phyloP scores from a whole-genome alignment of 495 filamentous ascomycete species.

The Xylaria nigripes region DNA sequence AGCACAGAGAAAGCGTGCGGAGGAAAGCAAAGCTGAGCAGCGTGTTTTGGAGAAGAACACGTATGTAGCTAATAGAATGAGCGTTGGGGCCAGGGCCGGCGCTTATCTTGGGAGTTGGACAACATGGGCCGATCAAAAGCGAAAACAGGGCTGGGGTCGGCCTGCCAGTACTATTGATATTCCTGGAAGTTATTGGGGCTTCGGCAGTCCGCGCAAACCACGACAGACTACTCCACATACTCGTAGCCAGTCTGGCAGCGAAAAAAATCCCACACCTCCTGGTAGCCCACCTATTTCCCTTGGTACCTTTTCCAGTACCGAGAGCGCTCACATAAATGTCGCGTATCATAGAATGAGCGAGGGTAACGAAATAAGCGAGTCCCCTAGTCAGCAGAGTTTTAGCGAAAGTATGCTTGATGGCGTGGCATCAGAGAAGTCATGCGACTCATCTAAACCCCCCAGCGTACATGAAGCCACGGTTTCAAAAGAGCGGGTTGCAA shows the following conservation, averaged over 20 bases:
- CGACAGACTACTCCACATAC: constrained; percentile 6
- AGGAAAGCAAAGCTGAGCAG: constrained; percentile 44
- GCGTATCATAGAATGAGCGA: constrained; percentile 17
- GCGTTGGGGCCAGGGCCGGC: constrained; percentile 64
- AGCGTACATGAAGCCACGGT: constrained; percentile 13
- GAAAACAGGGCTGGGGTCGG: constrained; percentile 53
- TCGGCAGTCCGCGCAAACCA: constrained; percentile 24
- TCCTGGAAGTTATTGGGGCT: constrained; percentile 29
- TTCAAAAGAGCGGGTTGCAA: too few relatives aligned
- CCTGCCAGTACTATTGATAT: constrained; percentile 19
- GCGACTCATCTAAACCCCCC: constrained; percentile 22
- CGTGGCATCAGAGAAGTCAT: constrained; percentile 21
- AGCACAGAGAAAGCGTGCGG: constrained; percentile 62
- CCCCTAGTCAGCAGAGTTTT: constrained; percentile 32
- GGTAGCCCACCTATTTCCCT: constrained; percentile 21
- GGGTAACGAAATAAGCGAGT: constrained; percentile 15
- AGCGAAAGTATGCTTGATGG: constrained; percentile 35
- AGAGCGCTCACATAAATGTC: constrained; percentile 20
- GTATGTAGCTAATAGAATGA: constrained; percentile 55
- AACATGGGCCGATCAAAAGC: constrained; percentile 87
- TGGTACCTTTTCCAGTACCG: constrained; percentile 16
- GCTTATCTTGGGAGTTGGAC: constrained; percentile 93
- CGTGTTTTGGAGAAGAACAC: constrained; percentile 27
- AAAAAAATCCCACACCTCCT: constrained; percentile 28
- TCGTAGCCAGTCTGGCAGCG: constrained; percentile 21